A percentile compares a stretch with the other conserved stretches of the same genome.
Evolutionary conservation across 129 eudicot genomes (phyloP).

Genomic region (Pittosporum tobira): DNA sequence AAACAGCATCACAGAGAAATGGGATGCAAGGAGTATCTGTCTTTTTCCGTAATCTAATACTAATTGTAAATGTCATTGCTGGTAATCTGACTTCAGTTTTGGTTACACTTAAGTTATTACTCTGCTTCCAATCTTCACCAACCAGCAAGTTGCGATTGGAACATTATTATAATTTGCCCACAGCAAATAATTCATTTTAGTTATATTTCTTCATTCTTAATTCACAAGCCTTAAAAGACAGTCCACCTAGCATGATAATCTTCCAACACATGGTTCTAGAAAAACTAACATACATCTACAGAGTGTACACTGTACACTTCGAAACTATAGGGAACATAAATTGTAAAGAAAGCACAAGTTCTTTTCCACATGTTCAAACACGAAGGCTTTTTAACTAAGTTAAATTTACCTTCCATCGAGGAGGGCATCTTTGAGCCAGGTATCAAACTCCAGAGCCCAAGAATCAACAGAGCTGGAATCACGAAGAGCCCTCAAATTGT

Average conservation of each 20-base stretch:
- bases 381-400: not conserved
- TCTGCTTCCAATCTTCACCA: too few relatives aligned
- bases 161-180: too few relatives aligned
- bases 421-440: constrained; percentile 70
- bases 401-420: constrained; percentile 37
- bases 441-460: constrained; percentile 77
- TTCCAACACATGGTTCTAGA: not conserved
- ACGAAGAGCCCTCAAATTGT: constrained; percentile 46
- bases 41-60: too few relatives aligned
- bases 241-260: not conserved
- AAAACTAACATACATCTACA: not conserved
- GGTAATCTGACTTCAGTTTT: too few relatives aligned
- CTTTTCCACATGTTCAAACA: not conserved
- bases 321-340: not conserved
- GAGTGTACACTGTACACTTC: not conserved
- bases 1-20: too few relatives aligned
- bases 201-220: too few relatives aligned
- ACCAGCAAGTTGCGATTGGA: too few relatives aligned
- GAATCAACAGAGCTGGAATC: constrained; percentile 27
- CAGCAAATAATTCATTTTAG: too few relatives aligned
- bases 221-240: too few relatives aligned
- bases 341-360: not conserved
- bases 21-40: too few relatives aligned
- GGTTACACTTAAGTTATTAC: too few relatives aligned
- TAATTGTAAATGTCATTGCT: too few relatives aligned